Base-by-base conservation (phyloP, 495 filamentous ascomycete genomes). In the Wilcoxina mikolae region DNA sequence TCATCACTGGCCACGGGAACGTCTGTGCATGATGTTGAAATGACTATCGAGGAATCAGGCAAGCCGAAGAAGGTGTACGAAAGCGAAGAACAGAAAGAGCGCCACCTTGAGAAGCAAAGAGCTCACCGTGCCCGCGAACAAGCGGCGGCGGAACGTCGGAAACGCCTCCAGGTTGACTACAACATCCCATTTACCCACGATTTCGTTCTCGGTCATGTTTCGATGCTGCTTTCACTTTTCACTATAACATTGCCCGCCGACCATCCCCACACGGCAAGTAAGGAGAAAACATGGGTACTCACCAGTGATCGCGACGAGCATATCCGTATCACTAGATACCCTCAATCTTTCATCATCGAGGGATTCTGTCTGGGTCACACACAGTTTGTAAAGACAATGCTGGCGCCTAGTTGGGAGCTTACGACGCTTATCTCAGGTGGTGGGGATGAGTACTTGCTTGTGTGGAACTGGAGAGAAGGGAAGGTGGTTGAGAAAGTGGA, bases 251-350 rank as follows among this genome's bases (percentile, higher is more conserved):
- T 59, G 2, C 54, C 47, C 18, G 33, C 15, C 2, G 46, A 50
- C 10, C 33, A 51, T 69, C 33, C 57, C 60, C 35, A 54, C 52
- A 24, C 60, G 58, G 11, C 47, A 62, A 24, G 68, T 51, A 49
- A 70, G 23, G 65, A 65, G 3, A 70, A 78, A 49, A 72, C 67
- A 39, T 94, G 90, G 65, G 83, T 96, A 57, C 65, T 98, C 58
- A 94, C 88, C 5, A 83, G 81, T 18, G 91, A 98, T 70, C 80
- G 91, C 52, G 91, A 98, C 72, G 91, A 98, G 72, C 93, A 96
- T 66, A 94, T 98, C 61, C 87, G 91, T 51, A 74, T 98, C 7
- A 91, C 90, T 24, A 76, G 91, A 53, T 71, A 79, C 18, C 87
- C 89, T 4, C 86, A 96, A 68, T 72, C 83, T 2, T 83, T 94